These are phyloP conservation scores for Ganoderma sinense DNA, from an alignment of 1,284 basidiomycete genomes.

Conservation along the genomic window DNA sequence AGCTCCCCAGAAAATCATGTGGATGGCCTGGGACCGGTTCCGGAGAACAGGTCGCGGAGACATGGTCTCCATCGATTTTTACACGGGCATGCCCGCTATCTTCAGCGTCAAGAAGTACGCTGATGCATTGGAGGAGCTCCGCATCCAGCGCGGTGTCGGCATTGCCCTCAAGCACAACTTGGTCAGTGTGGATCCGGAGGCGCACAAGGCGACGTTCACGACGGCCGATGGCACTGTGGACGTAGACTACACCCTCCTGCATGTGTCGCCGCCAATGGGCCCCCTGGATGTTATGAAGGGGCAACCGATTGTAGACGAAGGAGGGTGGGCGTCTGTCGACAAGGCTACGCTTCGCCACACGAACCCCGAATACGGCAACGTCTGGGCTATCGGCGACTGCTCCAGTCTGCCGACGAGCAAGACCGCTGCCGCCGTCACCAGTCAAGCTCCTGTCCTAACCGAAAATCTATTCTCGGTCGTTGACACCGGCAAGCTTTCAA, in stretches of 20 bases:
- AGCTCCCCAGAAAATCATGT: slow-evolving; percentile 95
- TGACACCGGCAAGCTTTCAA: slow-evolving; percentile 73
- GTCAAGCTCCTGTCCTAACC: slow-evolving; percentile 91
- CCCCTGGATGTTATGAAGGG: slow-evolving; percentile 86
- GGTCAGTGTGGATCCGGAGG: slow-evolving; percentile 71
- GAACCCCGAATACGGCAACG: slow-evolving; percentile 81
- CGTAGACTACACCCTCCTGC: slow-evolving; percentile 85
- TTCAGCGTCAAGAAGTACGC: slow-evolving; percentile 94
- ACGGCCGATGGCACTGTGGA: slow-evolving; percentile 72
- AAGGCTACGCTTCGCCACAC: slow-evolving; percentile 83
- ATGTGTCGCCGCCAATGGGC: slow-evolving; percentile 93
- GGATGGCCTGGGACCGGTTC: slow-evolving; percentile 91
- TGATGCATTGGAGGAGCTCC: slow-evolving; percentile 82
- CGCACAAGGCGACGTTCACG: slow-evolving; percentile 87
- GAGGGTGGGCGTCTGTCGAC: slow-evolving; percentile 92
- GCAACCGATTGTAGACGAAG: slow-evolving; percentile 80
- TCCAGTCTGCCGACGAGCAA: slow-evolving; percentile 94
- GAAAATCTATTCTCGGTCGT: slow-evolving; percentile 87
- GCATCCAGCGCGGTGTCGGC: slow-evolving; percentile 82
- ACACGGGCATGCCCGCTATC: slow-evolving; percentile 95
- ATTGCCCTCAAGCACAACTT: slow-evolving; percentile 90
- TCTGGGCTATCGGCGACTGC: slow-evolving; percentile 92
- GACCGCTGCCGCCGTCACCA: slow-evolving; percentile 94
- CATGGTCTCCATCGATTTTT: slow-evolving; percentile 81
- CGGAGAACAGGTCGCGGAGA: slow-evolving; percentile 63